Percentiles rank a stretch among this genome's conserved stretches.
Evolutionary conservation across 2,329 filamentous ascomycete species (phyloP).

Genomic region (Aspergillus caelatus): DNA sequence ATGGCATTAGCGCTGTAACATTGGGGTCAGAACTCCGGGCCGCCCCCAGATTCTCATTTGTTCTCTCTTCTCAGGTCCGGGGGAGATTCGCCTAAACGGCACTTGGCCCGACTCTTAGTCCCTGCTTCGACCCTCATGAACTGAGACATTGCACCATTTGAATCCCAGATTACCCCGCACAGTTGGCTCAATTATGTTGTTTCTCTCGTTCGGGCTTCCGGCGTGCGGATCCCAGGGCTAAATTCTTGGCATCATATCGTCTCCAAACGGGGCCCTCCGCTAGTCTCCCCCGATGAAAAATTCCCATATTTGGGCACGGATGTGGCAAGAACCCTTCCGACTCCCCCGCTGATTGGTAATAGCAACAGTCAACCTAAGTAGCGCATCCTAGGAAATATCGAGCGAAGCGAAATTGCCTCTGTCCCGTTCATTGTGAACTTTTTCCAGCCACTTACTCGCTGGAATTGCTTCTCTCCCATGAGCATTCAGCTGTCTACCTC

Average conservation of each 20-base stretch:
- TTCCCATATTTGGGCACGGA: not conserved
- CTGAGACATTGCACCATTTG: slow-evolving; percentile 14
- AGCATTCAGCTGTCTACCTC: not conserved
- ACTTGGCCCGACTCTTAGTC: slow-evolving; percentile 3
- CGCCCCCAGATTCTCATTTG: slow-evolving; percentile 31
- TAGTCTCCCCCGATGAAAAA: not conserved
- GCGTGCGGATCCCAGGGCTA: not conserved
- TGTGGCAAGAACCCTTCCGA: not conserved
- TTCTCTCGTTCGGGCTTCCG: not conserved
- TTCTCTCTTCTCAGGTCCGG: slow-evolving; percentile 2
- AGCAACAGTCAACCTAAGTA: not conserved
- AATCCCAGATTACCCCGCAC: slow-evolving; percentile 11
- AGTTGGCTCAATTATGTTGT: not conserved
- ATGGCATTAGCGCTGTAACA: slow-evolving; percentile 15
- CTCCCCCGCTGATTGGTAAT: not conserved
- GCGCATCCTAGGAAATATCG: not conserved
- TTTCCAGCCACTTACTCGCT: not conserved
- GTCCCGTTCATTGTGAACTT: not conserved
- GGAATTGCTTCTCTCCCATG: not conserved
- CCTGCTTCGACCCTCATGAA: slow-evolving; percentile 3
- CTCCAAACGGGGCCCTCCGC: not conserved
- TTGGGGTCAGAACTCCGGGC: slow-evolving; percentile 13
- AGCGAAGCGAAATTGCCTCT: not conserved
- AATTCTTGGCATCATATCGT: not conserved
- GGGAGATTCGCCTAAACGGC: slow-evolving; percentile 13